Evolutionary conservation across 1,284 basidiomycete species (phyloP), one percentile per base, ranked within the genome.

Genomic region (Fomes fomentarius): DNA sequence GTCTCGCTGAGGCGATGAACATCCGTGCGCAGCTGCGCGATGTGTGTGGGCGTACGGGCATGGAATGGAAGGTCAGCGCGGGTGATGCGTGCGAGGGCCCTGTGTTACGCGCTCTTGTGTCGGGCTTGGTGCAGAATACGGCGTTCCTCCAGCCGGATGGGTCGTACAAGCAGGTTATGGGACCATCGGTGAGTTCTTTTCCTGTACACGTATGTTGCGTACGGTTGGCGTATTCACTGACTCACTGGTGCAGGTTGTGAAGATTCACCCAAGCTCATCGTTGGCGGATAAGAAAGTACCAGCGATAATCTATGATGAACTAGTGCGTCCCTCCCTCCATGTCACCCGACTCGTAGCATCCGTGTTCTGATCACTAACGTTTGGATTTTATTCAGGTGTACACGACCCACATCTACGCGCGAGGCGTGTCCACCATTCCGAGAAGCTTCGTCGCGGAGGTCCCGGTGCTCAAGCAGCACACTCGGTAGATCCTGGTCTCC

Each of bases 241-340:
- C 9, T n/a, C 35, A 9, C 9, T 8, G 9, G n/a, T 31, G 17
- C 60, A 93, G 91, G 73, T 81, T 24, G 80, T 97, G 58, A 96
- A 95, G 70, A 90, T 98, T 31, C 93, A 97, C 68, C 95, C 95
- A 0, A 82, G 88, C 22, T 95, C 93, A 19, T 82, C 84, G 2
- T 68, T 97, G 57, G 83, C 82, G 57, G 87, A 90, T 57, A 91
- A 89, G 66, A 93, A 91, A 67, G 82, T 86, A 1, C 85, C 87
- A 0, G 92, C 88, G 5, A 93, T 98, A 53, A 80, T 97, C 42
- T 98, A 92, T 66, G 89, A 96, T 68, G 95, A 97, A 69, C 75
- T 97, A 64, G 94, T 96, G 60, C 63, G 90, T 78, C 28, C 28
- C 28, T 19, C 5, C 22, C 21, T 31, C 8, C 35, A 19, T 19